Evolutionary conservation across 2,329 filamentous ascomycete species (phyloP).

Genomic region (Sporothrix globosa): DNA sequence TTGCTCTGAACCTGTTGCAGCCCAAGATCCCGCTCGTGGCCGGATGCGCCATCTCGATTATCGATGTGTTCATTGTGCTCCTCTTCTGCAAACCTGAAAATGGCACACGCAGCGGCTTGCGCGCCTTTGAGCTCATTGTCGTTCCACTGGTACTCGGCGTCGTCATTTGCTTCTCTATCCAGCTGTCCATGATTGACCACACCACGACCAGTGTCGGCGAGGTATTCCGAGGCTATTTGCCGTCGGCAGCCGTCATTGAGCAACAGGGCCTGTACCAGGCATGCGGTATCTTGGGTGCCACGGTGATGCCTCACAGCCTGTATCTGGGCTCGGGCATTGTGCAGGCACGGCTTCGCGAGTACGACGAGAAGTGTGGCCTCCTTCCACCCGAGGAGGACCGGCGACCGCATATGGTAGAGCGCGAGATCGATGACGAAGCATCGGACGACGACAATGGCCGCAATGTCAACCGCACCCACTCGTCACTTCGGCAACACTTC

Average conservation of each 20-base stretch:
- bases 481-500: not conserved
- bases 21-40: slow-evolving; percentile 67
- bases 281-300: slow-evolving; percentile 76
- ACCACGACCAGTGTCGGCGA: slow-evolving; percentile 57
- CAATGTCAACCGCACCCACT: not conserved
- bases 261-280: slow-evolving; percentile 66
- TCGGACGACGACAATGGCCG: slow-evolving; percentile 36
- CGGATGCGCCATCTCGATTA: slow-evolving; percentile 68
- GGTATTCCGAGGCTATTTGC: slow-evolving; percentile 68
- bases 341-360: slow-evolving; percentile 66
- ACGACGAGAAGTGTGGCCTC: slow-evolving; percentile 61
- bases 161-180: slow-evolving; percentile 70
- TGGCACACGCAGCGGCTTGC: slow-evolving; percentile 60
- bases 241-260: slow-evolving; percentile 61
- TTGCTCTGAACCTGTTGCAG: slow-evolving; percentile 68
- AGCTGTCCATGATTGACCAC: slow-evolving; percentile 64
- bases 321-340: slow-evolving; percentile 72
- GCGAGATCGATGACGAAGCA: slow-evolving; percentile 38
- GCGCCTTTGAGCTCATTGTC: slow-evolving; percentile 68
- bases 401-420: not conserved
- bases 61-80: slow-evolving; percentile 69
- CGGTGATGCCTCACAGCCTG: slow-evolving; percentile 71
- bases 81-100: slow-evolving; percentile 61
- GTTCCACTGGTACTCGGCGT: slow-evolving; percentile 67
- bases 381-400: slow-evolving; percentile 36